Evolutionary conservation across 306 rosid species (phyloP).

Genomic region (Benincasa hispida): DNA sequence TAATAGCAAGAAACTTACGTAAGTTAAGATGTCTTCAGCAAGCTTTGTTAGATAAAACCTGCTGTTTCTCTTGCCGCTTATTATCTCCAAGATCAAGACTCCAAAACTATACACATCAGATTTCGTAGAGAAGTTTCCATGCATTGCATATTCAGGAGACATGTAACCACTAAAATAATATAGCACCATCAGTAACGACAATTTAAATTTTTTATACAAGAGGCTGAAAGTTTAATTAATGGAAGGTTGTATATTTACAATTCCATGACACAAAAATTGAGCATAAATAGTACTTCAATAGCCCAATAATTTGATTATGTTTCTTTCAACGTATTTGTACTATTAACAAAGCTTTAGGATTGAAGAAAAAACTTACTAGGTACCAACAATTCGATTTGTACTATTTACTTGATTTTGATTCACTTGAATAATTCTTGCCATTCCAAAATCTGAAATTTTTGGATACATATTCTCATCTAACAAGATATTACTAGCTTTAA

Average conservation of each 20-base stretch:
- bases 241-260: too few species aligned
- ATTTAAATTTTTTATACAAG: background rate
- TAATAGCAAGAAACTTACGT: background rate
- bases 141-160: slow-evolving; percentile 12
- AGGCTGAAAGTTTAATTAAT: background rate
- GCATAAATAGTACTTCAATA: too few species aligned
- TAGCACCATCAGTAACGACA: background rate
- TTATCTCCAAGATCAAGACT: slow-evolving; percentile 13
- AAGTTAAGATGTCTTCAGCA: background rate
- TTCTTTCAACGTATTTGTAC: too few species aligned
- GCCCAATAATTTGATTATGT: too few species aligned
- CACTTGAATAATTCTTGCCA: slow-evolving; percentile 19
- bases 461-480: slow-evolving; percentile 27
- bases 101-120: slow-evolving; percentile 17
- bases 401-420: slow-evolving; percentile 22
- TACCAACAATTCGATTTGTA: slow-evolving; percentile 21
- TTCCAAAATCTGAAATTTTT: slow-evolving; percentile 36
- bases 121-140: background rate
- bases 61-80: slow-evolving; percentile 13
- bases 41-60: background rate
- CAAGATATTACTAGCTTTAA: slow-evolving; percentile 27
- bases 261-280: too few species aligned
- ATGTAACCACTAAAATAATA: slow-evolving; percentile 1
- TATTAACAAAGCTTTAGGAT: background rate
- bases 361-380: slow-evolving; percentile 22